phyloP scores from a whole-genome alignment of 495 filamentous ascomycete genomes.

The Podospora tetraspora region DNA sequence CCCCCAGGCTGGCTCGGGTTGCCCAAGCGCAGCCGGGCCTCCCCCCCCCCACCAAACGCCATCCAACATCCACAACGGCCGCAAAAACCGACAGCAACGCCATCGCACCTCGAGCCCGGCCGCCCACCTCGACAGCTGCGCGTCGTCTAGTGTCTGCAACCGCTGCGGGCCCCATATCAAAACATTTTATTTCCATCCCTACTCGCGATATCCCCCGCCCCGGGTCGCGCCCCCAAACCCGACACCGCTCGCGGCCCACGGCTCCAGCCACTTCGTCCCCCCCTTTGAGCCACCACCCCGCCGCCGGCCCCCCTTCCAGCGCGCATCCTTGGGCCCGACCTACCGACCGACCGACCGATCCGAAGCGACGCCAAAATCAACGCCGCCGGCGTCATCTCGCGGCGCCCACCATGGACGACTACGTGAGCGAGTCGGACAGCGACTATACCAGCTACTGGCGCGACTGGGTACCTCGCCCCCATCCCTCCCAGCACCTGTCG shows the following conservation, averaged over 20 bases:
- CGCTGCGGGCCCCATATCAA: background rate
- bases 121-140: background rate
- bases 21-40: constrained; percentile 1
- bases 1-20: background rate
- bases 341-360: background rate
- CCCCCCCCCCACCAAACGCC: constrained; percentile 2
- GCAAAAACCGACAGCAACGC: constrained; percentile 2
- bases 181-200: background rate
- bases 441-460: constrained; percentile 99
- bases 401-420: constrained; percentile 71
- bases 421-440: constrained; percentile 94
- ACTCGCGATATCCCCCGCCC: background rate
- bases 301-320: background rate
- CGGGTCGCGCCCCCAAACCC: background rate
- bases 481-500: constrained; percentile 9
- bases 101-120: constrained; percentile 3
- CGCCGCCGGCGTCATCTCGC: background rate
- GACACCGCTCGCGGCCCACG: background rate
- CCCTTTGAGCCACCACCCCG: background rate
- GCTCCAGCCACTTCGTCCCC: background rate
- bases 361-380: background rate
- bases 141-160: background rate
- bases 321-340: background rate
- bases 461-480: constrained; percentile 79
- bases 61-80: constrained; percentile 3